phyloP scores from a whole-genome alignment of 2,329 filamentous ascomycete genomes.

The Xylogone sp. region DNA sequence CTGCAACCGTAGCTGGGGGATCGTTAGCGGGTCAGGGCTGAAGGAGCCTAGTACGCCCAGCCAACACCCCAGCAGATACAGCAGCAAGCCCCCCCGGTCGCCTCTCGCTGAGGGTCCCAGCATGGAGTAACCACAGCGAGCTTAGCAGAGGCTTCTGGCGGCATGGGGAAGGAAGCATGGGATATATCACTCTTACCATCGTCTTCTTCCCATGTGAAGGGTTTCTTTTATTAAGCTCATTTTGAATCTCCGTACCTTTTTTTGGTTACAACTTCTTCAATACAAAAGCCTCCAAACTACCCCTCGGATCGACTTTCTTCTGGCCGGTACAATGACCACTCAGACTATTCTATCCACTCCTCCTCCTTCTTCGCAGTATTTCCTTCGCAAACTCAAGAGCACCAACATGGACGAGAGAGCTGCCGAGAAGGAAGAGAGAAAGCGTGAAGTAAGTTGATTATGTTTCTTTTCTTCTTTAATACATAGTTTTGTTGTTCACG shows the following conservation, averaged over 20 bases:
- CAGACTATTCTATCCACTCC: slow-evolving; percentile 12
- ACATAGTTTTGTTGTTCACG: too few species aligned
- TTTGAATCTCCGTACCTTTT: background rate
- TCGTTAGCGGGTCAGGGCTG: background rate
- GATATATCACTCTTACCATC: background rate
- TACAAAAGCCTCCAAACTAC: background rate
- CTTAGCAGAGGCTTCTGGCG: background rate
- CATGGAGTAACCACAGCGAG: background rate
- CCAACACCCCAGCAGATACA: too few species aligned
- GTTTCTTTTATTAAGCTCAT: background rate
- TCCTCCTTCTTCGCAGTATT: slow-evolving; percentile 19
- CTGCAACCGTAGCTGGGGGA: background rate
- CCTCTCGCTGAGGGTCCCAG: background rate
- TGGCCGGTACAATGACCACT: slow-evolving; percentile 13
- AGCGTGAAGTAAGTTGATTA: slow-evolving; percentile 25
- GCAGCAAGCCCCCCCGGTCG: too few species aligned
- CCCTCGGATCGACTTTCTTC: background rate
- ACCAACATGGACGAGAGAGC: slow-evolving; percentile 22
- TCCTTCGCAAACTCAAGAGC: slow-evolving; percentile 8
- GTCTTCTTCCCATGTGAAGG: background rate
- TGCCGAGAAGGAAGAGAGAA: slow-evolving; percentile 30
- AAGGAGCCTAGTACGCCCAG: background rate
- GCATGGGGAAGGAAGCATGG: background rate
- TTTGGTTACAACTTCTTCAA: background rate
- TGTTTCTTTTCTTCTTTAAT: background rate